Evolutionary conservation across 1,284 basidiomycete species (phyloP).

Genomic region (Moesziomyces sp.): DNA sequence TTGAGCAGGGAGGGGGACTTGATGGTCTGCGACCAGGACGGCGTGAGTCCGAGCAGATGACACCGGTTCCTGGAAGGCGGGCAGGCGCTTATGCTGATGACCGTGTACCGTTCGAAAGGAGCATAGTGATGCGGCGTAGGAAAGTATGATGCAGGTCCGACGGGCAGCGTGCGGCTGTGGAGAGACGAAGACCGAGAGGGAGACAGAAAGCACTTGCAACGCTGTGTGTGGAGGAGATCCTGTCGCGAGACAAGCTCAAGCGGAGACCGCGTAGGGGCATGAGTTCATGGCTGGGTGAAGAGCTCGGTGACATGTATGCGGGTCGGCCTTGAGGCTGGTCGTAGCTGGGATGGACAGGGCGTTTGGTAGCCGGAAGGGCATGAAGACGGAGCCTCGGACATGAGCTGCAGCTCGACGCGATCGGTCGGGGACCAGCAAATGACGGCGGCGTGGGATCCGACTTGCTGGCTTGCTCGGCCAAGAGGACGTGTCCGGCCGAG

Average conservation of each 20-base stretch:
- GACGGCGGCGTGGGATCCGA: too few relatives aligned
- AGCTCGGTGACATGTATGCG: slow-evolving; percentile 39
- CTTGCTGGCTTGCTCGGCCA: too few relatives aligned
- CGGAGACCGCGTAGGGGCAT: neutral
- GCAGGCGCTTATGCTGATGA: neutral
- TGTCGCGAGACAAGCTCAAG: neutral
- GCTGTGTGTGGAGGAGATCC: neutral
- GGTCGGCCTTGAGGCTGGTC: slow-evolving; percentile 24
- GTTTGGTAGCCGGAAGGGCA: neutral
- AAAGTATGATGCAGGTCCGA: slow-evolving; percentile 22
- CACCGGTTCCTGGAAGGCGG: too few relatives aligned
- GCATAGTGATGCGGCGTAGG: slow-evolving; percentile 1
- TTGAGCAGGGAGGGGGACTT: slow-evolving; percentile 15
- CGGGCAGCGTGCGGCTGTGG: slow-evolving; percentile 6
- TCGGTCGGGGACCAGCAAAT: too few relatives aligned
- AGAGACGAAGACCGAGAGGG: slow-evolving; percentile 1
- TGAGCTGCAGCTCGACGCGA: slow-evolving; percentile 16
- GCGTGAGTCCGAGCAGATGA: neutral
- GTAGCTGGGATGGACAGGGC: slow-evolving; percentile 1
- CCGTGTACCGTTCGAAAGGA: slow-evolving; percentile 16
- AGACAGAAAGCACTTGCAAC: neutral
- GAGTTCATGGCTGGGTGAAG: neutral
- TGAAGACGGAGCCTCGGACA: slow-evolving; percentile 21
- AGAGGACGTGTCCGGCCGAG: too few relatives aligned
- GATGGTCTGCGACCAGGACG: slow-evolving; percentile 9